phyloP scores from a whole-genome alignment of 2,329 filamentous ascomycete genomes.

The Talaromyces islandicus region DNA sequence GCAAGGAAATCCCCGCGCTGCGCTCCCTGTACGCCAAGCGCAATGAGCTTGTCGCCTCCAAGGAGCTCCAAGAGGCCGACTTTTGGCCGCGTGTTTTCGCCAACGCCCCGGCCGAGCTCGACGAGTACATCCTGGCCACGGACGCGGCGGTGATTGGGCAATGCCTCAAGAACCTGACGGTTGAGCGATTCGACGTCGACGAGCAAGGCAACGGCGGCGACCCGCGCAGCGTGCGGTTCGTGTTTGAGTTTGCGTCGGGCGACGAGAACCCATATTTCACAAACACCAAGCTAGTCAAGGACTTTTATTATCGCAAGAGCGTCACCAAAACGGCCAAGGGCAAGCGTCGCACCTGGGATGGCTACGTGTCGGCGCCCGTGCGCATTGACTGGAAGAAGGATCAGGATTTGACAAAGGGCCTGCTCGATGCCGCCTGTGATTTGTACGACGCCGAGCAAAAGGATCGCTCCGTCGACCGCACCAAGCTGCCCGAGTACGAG shows the following conservation, averaged over 20 bases:
- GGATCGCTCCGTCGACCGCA: constrained; percentile 44
- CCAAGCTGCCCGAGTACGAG: constrained; percentile 47
- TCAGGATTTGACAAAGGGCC: constrained; percentile 75
- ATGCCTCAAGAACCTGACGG: constrained; percentile 61
- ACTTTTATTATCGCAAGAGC: constrained; percentile 74
- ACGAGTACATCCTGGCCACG: constrained; percentile 77
- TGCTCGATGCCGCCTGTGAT: constrained; percentile 67
- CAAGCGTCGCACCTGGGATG: constrained; percentile 57
- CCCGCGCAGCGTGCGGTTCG: constrained; percentile 72
- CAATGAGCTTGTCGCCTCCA: constrained; percentile 61
- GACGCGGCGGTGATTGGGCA: constrained; percentile 66
- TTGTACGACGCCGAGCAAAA: constrained; percentile 60
- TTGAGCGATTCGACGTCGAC: constrained; percentile 72
- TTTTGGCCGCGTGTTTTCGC: constrained; percentile 97
- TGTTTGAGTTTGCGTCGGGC: constrained; percentile 61
- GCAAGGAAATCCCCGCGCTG: constrained; percentile 63
- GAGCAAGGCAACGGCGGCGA: constrained; percentile 55
- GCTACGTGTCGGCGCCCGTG: constrained; percentile 83
- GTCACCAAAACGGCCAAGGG: constrained; percentile 37
- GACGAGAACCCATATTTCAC: constrained; percentile 72
- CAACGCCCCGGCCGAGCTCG: constrained; percentile 76
- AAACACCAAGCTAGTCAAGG: constrained; percentile 76
- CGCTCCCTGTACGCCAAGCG: constrained; percentile 72
- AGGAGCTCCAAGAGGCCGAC: constrained; percentile 52
- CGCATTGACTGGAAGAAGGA: constrained; percentile 81